Base-by-base conservation (phyloP, 208 protist genomes). In the Spongospora subterranea region DNA sequence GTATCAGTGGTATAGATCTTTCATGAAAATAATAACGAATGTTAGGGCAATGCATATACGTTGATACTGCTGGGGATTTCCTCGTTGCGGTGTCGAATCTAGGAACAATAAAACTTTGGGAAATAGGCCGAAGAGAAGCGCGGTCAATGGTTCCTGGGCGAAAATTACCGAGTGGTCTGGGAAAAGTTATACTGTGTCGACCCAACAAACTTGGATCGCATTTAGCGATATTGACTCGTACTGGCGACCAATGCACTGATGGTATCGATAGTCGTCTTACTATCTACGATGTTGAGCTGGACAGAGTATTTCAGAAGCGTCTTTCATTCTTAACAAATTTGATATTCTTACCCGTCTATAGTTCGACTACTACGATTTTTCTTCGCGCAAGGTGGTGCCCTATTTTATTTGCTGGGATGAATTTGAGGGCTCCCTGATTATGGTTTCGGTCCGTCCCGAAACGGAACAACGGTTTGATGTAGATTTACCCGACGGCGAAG, bases 321-420 rank as follows among this genome's bases (percentile, higher is more conserved):
- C 6, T 24, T 60, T 60, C 50, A 29, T 24, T 29, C 6, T 29
- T 60, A 29, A 29, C 13, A 6, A 24, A 60, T 60, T 60, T 60
- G 13, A 60, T 60, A 24, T n/a, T n/a, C n/a, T n/a, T n/a, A n/a
- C n/a, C n/a, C n/a, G 13, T 6, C 50, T 60, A 29, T 60, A 60
- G 50, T 90, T 90, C 88, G 17, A 64, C 0, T 38, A 0, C 46
- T 90, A 77, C 50, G 89, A 90, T 64, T 77, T 90, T 0, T 0
- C 45, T 17, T 0, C 43, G 39, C 0, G 20, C 11, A 38, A 38
- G 43, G 88, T 53, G 0, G 0, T 64, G 0, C 88, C 88, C 6
- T 38, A 29, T 35, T 24, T 17, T 0, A 38, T 66, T 24, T 38
- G 24, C 40, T 90, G 88, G 88, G 88, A 90, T 53, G 88, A 0